phyloP scores from a whole-genome alignment of 768 basidiomycete species.

The Pleurotus sapidus region DNA sequence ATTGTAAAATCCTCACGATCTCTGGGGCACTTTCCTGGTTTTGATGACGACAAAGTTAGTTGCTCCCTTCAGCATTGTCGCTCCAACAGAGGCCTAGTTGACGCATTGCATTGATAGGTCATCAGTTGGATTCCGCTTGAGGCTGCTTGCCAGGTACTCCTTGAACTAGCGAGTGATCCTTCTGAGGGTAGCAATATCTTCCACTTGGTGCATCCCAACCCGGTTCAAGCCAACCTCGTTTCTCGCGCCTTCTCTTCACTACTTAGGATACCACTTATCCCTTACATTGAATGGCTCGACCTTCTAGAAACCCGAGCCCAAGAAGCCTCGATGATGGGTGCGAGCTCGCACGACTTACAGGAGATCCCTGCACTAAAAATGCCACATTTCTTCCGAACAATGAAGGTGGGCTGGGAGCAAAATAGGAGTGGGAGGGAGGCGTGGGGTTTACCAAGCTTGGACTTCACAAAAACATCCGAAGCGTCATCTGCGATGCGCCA shows the following conservation, averaged over 20 bases:
- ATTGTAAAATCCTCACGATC: slow-evolving; percentile 30
- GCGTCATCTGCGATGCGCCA: neutral
- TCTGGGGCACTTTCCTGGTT: slow-evolving; percentile 25
- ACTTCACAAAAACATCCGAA: neutral
- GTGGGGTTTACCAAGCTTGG: neutral
- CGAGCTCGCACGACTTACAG: neutral
- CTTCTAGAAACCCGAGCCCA: neutral
- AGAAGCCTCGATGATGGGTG: neutral
- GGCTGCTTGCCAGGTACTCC: slow-evolving; percentile 16
- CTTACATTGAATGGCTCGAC: slow-evolving; percentile 12
- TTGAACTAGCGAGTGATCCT: slow-evolving; percentile 13
- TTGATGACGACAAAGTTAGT: slow-evolving; percentile 18
- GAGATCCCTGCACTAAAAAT: slow-evolving; percentile 2
- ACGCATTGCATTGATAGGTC: neutral
- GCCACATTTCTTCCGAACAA: neutral
- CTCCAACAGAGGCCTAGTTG: neutral
- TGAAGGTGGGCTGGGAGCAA: neutral
- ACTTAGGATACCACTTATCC: slow-evolving; percentile 13
- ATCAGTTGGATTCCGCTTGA: slow-evolving; percentile 22
- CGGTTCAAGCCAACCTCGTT: slow-evolving; percentile 11
- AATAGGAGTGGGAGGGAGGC: neutral
- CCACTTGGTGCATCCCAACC: slow-evolving; percentile 17
- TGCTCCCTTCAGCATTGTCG: neutral
- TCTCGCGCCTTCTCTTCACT: slow-evolving; percentile 9
- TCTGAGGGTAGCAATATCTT: slow-evolving; percentile 7